These are phyloP conservation scores for Termitomyces sp. DNA, from an alignment of 768 basidiomycete species.

Conservation along the genomic window DNA sequence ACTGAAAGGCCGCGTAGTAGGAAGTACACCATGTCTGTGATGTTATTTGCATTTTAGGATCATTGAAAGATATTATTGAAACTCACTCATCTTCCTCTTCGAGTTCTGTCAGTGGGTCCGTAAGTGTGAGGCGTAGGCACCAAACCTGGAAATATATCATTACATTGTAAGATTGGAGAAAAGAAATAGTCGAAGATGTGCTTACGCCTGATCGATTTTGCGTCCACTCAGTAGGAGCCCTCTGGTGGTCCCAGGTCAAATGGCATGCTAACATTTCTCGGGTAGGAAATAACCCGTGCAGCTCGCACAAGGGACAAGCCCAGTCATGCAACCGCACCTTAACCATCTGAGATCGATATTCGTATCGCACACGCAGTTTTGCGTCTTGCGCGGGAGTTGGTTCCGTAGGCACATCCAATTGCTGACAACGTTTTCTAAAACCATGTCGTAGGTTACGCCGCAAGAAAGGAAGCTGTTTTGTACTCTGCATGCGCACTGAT, in stretches of 20 bases:
- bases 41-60: background rate
- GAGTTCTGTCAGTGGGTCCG: background rate
- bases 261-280: constrained; percentile 42
- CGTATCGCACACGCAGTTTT: constrained; percentile 8
- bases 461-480: constrained; percentile 49
- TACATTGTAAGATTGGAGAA: background rate
- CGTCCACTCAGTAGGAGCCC: constrained; percentile 35
- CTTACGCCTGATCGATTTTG: constrained; percentile 16
- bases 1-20: background rate
- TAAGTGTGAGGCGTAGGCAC: constrained; percentile 4
- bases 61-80: background rate
- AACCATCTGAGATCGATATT: constrained; percentile 20
- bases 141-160: constrained; percentile 6
- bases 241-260: constrained; percentile 42
- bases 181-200: background rate
- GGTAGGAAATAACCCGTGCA: constrained; percentile 37
- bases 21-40: background rate
- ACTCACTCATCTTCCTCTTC: background rate
- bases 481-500: constrained; percentile 30
- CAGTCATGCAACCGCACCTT: constrained; percentile 29
- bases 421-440: constrained; percentile 40
- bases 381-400: constrained; percentile 11
- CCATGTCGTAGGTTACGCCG: constrained; percentile 44
- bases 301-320: constrained; percentile 51
- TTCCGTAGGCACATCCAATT: constrained; percentile 27